Evolutionary conservation across 805 yeast species (phyloP), one percentile per base, ranked within the genome.

Genomic region (Metschnikowia borealis): DNA sequence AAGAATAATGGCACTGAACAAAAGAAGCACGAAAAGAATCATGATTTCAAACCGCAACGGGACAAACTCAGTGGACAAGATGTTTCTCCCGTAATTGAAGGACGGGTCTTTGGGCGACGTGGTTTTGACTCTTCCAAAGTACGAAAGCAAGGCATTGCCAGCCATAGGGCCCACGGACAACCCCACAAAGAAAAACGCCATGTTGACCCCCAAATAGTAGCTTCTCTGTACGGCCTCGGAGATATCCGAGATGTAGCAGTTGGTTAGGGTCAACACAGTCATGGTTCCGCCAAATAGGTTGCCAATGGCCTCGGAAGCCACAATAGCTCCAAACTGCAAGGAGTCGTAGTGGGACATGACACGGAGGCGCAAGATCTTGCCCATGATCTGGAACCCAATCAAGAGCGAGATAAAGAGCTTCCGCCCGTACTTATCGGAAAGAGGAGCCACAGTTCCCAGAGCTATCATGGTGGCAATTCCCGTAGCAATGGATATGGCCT

Each of bases 201-300:
- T 71, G 23, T 79, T 68, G 29, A 81, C 67, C 11, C 91, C 88
- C 55, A 87, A 69, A 18, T 77, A 71, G 47, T 78, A 74, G 21
- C 81, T 77, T 53, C 96, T 69, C 49, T 79, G 73, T 33, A 71
- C 74, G 0, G 87, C 78, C 18, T 82, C 84, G 6, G 83, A 83
- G 37, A 88, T 81, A 67, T 89, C 96, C 3, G 89, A 73, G 15
- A 87, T 75, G 61, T 88, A 89, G 52, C 91, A 80, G 61, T 84
- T 84, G 11, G 81, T 69, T 31, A 85, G 67, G 8, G 85, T 80
- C 46, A 85, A 59, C 33, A 84, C 58, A 5, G 83, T 74, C 52
- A 81, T 65, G 7, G 77, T 45, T 0, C 89, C 85, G 21, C 96
- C 96, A n/a, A 84, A 79, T 3, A 77, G 47, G 23, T 82, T 74